Base-by-base conservation (phyloP, 495 filamentous ascomycete genomes). In the Tuber umbilicatum region DNA sequence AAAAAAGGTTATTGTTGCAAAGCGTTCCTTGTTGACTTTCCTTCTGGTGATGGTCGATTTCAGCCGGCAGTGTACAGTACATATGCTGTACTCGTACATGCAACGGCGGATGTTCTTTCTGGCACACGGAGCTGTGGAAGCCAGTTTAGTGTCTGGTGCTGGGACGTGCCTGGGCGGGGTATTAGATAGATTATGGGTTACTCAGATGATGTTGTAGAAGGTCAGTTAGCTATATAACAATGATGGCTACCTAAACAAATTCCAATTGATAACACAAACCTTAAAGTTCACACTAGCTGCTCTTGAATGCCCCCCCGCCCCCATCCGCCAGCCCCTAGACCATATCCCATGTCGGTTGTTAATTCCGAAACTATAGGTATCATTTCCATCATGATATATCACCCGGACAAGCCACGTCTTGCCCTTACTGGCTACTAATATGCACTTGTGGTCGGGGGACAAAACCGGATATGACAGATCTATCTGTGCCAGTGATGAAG, bases 241-340 rank as follows among this genome's bases (percentile, higher is more conserved):
- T 19, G n/a, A 47, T 47, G 19, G 43, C 6, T 47, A 47, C 39
- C 67, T 9, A 2, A 23, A 31, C 23, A 21, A 19, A 37, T 35
- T 35, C 21, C 21, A 69, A 40, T 69, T 40, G 14, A 31, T 69
- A 69, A 23, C 17, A 82, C 84, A 84, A 70, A 89, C 91, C 80
- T 85, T 91, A 78, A 93, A 93, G 82, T 85, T 93, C 77, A 93
- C 91, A 38, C 85, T 93, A 75, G 89, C 91, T 69, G 89, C 91
- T 0, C 91, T 90, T 2, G 89, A 90, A 74, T 92, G 89, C 88
- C 73, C 35, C 37, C 38, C 27, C 23, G 3, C 5, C 23, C 23
- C 38, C 17, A 9, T 16, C 27, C 38, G 42, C 27, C 12, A 19
- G 21, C 3, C 39, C 69, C 69, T 60, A 70, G 4, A 27, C 16